These are phyloP conservation scores for Peronosclerospora sorghi DNA, from an alignment of 352 stramenopile species.

Conservation along the genomic window DNA sequence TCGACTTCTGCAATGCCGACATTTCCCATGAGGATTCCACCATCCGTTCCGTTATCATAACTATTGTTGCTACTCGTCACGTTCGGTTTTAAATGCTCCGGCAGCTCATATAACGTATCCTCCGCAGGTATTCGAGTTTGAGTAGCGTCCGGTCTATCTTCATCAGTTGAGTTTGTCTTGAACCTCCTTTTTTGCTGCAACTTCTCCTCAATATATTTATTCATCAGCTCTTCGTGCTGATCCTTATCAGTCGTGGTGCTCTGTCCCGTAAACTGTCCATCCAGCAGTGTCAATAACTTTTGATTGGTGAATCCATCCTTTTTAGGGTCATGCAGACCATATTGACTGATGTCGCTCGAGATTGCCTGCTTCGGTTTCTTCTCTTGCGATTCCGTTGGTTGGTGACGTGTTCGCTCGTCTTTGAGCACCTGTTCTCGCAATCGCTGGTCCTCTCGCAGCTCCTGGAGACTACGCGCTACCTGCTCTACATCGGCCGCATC, in stretches of 20 bases:
- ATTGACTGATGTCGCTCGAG: constrained; percentile 16
- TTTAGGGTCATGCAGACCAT: constrained; percentile 67
- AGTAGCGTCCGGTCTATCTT: background rate
- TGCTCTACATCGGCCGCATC: constrained; percentile 14
- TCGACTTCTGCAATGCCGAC: constrained; percentile 75
- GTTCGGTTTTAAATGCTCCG: constrained; percentile 41
- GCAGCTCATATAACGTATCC: constrained; percentile 55
- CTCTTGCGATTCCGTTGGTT: constrained; percentile 8
- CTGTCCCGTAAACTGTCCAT: constrained; percentile 75
- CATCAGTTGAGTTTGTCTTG: background rate
- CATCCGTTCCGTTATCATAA: constrained; percentile 32
- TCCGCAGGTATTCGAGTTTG: constrained; percentile 29
- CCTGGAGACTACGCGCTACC: constrained; percentile 42
- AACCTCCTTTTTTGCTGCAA: constrained; percentile 34
- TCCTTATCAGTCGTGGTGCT: constrained; percentile 46
- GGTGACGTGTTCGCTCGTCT: constrained; percentile 16
- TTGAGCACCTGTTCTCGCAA: constrained; percentile 35
- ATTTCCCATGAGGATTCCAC: constrained; percentile 64
- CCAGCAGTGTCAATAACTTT: constrained; percentile 62
- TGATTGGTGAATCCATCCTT: constrained; percentile 51
- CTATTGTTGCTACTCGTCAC: constrained; percentile 23
- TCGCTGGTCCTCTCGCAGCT: constrained; percentile 62
- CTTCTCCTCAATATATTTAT: constrained; percentile 75
- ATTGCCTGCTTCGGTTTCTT: constrained; percentile 4
- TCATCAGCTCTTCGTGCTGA: constrained; percentile 74